Evolutionary conservation across 768 basidiomycete species (phyloP), one percentile per base, ranked within the genome.

Genomic region (Amanita muscaria): DNA sequence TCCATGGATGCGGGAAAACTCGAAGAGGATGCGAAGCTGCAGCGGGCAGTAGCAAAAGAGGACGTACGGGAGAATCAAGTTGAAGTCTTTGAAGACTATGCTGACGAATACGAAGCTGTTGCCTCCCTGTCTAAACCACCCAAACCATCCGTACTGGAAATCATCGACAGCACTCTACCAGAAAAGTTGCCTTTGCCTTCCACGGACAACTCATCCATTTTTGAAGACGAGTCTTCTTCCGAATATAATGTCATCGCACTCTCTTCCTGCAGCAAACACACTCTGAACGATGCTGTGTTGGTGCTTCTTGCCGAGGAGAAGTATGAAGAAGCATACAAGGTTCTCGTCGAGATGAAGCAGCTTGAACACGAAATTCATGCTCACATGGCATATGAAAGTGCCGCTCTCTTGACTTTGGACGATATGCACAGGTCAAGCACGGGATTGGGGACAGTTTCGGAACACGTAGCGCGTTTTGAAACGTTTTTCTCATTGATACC

Each of bases 261-360:
- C 40, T 42, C 48, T 15, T 49, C 50, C 3, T 33, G 44, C 10
- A 49, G 39, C 42, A 47, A 30, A 37, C 40, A n/a, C 24, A 53
- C 53, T 22, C 38, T 37, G 16, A 48, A 49, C n/a, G 14, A 29
- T 12, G 44, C 48, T 14, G 55, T 68, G n/a, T 35, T 41, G 9
- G 32, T 49, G 10, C 49, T 66, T 32, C 48, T 66, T 3, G 18
- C 25, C 16, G 22, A 47, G 15, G 40, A 52, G 18, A 22, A 56
- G 18, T 60, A 56, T 39, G 51, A 56, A 5, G 56, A 65, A 44
- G 67, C 62, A 12, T 59, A 59, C 39, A 23, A 51, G 2, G 49
- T 66, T 23, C 54, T 67, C 18, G 33, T 48, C 30, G 68, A 71
- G 48, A 56, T 67, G 16, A 48, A 47, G 10, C 56, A 62, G 2